These are phyloP conservation scores for Fraxinus paxiana DNA, from an alignment of 305 asterid species.

Conservation along the genomic window DNA sequence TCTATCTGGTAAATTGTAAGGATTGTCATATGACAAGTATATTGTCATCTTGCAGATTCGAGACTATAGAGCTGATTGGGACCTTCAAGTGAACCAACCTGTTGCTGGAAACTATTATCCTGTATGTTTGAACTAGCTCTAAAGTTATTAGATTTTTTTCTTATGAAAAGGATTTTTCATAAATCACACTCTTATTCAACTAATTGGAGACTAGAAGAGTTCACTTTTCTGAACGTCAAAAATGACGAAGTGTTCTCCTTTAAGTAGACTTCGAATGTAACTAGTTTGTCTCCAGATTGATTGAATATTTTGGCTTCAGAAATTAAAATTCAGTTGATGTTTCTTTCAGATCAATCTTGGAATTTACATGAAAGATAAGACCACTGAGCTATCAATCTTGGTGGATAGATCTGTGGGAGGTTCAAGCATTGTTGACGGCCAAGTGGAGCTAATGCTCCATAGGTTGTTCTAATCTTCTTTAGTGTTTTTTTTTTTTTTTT, in stretches of 20 bases:
- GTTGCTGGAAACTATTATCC: constrained; percentile 97
- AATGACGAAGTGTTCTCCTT: not conserved
- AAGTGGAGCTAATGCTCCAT: constrained; percentile 91
- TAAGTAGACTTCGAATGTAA: not conserved
- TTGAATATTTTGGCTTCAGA: constrained; percentile 1
- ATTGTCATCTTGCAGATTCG: constrained; percentile 53
- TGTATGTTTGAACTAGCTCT: constrained; percentile 43
- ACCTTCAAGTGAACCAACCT: constrained; percentile 92
- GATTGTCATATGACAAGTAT: not conserved
- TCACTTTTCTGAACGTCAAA: not conserved
- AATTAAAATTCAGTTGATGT: not conserved
- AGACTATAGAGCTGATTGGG: constrained; percentile 88
- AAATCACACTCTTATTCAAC: not conserved
- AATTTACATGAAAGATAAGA: constrained; percentile 66
- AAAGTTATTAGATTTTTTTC: not conserved
- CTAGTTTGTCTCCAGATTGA: not conserved
- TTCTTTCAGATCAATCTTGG: constrained; percentile 86
- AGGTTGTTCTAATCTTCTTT: constrained; percentile 40
- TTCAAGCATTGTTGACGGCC: constrained; percentile 78
- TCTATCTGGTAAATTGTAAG: constrained; percentile 1
- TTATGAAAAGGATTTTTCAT: not conserved
- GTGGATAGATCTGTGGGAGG: constrained; percentile 97
- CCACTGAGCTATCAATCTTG: constrained; percentile 73
- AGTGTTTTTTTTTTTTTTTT: not conserved
- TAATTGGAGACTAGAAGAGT: not conserved